Evolutionary conservation across 1,284 basidiomycete genomes (phyloP).

Genomic region (Violaceomyces palustris): DNA sequence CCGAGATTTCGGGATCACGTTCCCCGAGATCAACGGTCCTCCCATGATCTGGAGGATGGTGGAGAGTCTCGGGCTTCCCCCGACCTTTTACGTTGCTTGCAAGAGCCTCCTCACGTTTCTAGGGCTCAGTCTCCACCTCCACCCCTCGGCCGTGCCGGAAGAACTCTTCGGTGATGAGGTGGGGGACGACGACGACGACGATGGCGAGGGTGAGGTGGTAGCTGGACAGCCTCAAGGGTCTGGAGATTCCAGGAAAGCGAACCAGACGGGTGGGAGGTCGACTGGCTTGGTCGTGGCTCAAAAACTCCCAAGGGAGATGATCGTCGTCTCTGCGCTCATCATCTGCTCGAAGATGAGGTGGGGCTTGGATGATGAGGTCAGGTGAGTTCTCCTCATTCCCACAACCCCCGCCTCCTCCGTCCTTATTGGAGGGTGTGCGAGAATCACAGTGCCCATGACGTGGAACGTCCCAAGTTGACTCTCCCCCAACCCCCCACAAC

Average conservation of each 20-base stretch:
- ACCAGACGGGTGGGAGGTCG: neutral
- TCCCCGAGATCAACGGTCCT: slow-evolving; percentile 72
- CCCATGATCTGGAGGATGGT: slow-evolving; percentile 77
- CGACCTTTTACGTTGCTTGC: slow-evolving; percentile 55
- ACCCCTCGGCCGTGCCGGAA: neutral
- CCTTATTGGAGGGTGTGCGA: no score
- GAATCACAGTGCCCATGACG: no score
- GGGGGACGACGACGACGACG: neutral
- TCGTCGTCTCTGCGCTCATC: slow-evolving; percentile 60
- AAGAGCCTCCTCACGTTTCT: slow-evolving; percentile 24
- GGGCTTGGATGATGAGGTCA: slow-evolving; percentile 48
- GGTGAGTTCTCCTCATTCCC: no score
- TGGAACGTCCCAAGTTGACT: no score
- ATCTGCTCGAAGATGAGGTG: slow-evolving; percentile 43
- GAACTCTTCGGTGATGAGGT: neutral
- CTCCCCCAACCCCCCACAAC: no score
- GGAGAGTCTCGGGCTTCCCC: slow-evolving; percentile 66
- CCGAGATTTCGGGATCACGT: slow-evolving; percentile 60
- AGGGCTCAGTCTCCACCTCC: slow-evolving; percentile 4
- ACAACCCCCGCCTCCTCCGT: no score
- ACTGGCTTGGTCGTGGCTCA: slow-evolving; percentile 39
- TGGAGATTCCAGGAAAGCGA: neutral
- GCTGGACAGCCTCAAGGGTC: neutral
- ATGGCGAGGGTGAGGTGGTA: neutral
- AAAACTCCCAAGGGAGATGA: slow-evolving; percentile 70